Percentiles rank a stretch among this genome's conserved stretches.
Evolutionary conservation across 1,139 yeast genomes (phyloP).

Genomic region (Suhomyces bokatorum): DNA sequence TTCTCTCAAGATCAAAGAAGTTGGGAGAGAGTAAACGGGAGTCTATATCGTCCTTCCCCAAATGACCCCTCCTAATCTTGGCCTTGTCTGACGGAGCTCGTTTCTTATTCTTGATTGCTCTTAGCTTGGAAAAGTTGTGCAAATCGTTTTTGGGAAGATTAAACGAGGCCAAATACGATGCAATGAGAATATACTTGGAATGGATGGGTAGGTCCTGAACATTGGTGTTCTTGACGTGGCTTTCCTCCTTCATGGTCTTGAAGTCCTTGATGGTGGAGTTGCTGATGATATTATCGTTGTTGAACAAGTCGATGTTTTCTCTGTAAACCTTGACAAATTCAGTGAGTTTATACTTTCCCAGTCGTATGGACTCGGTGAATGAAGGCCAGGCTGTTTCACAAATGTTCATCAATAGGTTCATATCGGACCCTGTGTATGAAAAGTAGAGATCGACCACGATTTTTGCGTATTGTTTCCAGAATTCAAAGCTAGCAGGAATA

Average conservation of each 20-base stretch:
- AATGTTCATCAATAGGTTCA: conserved; percentile 44
- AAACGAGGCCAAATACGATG: conserved; percentile 71
- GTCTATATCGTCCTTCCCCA: conserved; percentile 50
- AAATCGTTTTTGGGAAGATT: conserved; percentile 61
- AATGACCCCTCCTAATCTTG: conserved; percentile 35
- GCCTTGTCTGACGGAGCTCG: conserved; percentile 21
- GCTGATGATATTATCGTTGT: conserved; percentile 41
- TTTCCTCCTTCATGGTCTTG: conserved; percentile 25
- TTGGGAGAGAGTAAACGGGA: conserved; percentile 59
- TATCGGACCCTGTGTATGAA: conserved; percentile 56
- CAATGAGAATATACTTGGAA: conserved; percentile 63
- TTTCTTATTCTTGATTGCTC: conserved; percentile 46
- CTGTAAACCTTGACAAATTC: conserved; percentile 52
- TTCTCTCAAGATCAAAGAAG: conserved; percentile 65
- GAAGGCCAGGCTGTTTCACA: conserved; percentile 51
- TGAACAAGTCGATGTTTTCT: conserved; percentile 41
- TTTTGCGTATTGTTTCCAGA: conserved; percentile 52
- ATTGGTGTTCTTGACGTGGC: conserved; percentile 19
- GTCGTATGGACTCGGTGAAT: conserved; percentile 44
- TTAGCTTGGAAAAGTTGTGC: conserved; percentile 58
- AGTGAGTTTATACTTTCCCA: conserved; percentile 29
- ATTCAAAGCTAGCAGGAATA: conserved; percentile 25
- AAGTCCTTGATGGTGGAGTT: conserved; percentile 34
- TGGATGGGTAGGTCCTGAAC: conserved; percentile 49
- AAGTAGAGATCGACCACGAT: conserved; percentile 53